Percentiles rank a stretch among this genome's conserved stretches.
Conservation (phyloP, 2,329 filamentous ascomycete genomes). For the Fusarium sp. region DNA sequence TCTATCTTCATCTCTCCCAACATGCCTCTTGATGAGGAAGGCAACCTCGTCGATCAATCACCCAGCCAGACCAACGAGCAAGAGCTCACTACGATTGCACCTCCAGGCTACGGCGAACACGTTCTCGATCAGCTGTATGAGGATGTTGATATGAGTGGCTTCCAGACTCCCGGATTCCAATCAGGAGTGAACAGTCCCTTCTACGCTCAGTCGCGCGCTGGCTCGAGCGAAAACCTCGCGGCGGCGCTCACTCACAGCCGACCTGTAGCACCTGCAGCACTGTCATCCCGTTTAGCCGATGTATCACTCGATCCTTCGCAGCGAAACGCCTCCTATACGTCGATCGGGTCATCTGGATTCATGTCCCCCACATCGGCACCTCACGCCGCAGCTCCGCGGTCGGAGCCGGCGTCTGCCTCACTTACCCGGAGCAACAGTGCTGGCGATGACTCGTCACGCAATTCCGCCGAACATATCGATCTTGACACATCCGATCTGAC, state of each 20-base stretch:
- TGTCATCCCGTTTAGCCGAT: conserved; percentile 79
- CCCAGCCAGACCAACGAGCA: conserved; percentile 63
- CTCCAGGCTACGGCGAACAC: conserved; percentile 94
- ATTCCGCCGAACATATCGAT: conserved; percentile 71
- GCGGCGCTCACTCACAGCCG: conserved; percentile 60
- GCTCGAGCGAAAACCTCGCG: conserved; percentile 85
- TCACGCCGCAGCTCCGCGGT: conserved; percentile 56
- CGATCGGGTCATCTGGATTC: conserved; percentile 62
- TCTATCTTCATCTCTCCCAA: conserved; percentile 97
- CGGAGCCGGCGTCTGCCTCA: conserved; percentile 61
- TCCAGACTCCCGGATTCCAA: conserved; percentile 81
- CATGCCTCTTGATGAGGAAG: conserved; percentile 88
- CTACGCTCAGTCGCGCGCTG: conserved; percentile 78
- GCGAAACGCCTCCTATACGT: conserved; percentile 64
- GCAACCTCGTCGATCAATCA: conserved; percentile 79
- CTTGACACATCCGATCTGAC: conserved; percentile 73
- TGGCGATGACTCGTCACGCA: conserved; percentile 66
- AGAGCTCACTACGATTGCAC: conserved; percentile 78
- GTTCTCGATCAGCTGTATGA: conserved; percentile 92
- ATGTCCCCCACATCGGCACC: conserved; percentile 60
- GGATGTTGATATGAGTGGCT: conserved; percentile 85
- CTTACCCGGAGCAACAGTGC: conserved; percentile 70
- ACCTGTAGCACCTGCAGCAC: conserved; percentile 64
- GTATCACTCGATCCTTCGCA: conserved; percentile 70
- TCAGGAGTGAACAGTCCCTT: conserved; percentile 88